Percentiles rank a stretch among this genome's conserved stretches.
These are phyloP conservation scores for Linum lewisii DNA, from an alignment of 345 rosid species.

Conservation along the genomic window DNA sequence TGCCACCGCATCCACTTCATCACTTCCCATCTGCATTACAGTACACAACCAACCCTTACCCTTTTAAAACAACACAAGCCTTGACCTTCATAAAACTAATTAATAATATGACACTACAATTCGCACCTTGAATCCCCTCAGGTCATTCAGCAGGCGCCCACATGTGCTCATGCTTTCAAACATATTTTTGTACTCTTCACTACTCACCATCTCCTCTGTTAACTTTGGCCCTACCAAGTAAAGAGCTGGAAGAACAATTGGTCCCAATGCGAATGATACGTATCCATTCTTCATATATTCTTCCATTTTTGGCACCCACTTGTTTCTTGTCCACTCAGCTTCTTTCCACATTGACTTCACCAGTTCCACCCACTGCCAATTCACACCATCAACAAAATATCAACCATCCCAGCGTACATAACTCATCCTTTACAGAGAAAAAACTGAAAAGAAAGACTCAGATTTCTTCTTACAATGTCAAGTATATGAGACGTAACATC, in stretches of 20 bases:
- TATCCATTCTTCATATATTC: constrained; percentile 67
- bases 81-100: background rate
- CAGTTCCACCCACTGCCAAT: constrained; percentile 70
- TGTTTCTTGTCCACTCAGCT: constrained; percentile 44
- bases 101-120: too few species aligned
- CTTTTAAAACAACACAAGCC: background rate
- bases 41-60: constrained; percentile 22
- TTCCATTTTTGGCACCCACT: constrained; percentile 44
- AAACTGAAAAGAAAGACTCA: background rate
- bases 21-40: constrained; percentile 64
- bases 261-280: constrained; percentile 73
- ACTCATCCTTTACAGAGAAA: too few species aligned
- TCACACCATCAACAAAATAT: background rate
- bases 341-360: constrained; percentile 56
- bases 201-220: constrained; percentile 29
- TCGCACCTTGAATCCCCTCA: too few species aligned
- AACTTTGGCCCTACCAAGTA: constrained; percentile 66
- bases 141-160: constrained; percentile 79
- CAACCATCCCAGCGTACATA: too few species aligned
- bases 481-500: constrained; percentile 37
- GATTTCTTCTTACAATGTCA: constrained; percentile 42
- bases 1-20: constrained; percentile 59
- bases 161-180: constrained; percentile 57
- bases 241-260: constrained; percentile 64
- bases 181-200: constrained; percentile 33